phyloP scores from a whole-genome alignment of 371 early-diverging fungal species.

The Chytridiales sp. region DNA sequence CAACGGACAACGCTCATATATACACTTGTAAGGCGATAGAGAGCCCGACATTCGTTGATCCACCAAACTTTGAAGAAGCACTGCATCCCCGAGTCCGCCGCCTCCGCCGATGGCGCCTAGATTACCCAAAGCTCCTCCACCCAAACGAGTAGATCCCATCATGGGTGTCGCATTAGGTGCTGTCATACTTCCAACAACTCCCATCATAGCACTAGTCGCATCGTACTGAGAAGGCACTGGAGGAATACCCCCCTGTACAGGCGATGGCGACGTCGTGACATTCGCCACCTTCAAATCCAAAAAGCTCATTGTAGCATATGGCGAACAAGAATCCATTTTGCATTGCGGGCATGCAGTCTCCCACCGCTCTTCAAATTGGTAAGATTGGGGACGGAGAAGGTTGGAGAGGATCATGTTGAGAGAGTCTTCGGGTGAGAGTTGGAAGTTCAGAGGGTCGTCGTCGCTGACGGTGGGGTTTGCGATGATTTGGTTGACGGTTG shows the following conservation, averaged over 20 bases:
- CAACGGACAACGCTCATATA: neutral
- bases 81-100: no score
- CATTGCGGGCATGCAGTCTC: neutral
- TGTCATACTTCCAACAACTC: neutral
- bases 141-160: neutral
- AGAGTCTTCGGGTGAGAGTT: neutral
- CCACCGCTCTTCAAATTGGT: slow-evolving; percentile 7
- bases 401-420: neutral
- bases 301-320: neutral
- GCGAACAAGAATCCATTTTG: neutral
- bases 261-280: neutral
- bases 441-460: no score
- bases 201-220: neutral
- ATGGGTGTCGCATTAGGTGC: neutral
- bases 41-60: neutral
- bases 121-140: neutral
- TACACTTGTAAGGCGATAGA: neutral
- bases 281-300: neutral
- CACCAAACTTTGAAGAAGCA: neutral
- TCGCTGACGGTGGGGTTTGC: no score
- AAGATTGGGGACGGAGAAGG: neutral
- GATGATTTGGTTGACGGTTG: neutral
- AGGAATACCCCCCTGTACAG: neutral
- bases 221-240: neutral
- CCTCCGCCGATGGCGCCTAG: no score